Conservation (phyloP, 768 basidiomycete species). For the Amyloporia xantha region DNA sequence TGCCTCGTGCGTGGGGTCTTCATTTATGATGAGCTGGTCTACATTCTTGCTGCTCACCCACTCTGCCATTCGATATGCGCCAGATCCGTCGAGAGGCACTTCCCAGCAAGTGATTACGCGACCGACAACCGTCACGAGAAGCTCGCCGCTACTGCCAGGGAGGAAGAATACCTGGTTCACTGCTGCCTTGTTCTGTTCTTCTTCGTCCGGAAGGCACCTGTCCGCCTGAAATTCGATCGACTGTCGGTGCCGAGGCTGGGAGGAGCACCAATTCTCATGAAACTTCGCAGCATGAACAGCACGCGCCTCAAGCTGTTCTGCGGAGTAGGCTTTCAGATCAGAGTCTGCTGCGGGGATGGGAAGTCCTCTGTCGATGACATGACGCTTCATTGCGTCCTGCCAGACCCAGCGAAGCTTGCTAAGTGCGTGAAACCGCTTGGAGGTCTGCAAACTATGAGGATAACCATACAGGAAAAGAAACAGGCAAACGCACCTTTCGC, state of each 20-base stretch:
- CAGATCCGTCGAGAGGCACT: constrained; percentile 26
- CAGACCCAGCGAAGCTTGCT: constrained; percentile 32
- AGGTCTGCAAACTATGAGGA: constrained; percentile 19
- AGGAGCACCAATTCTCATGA: constrained; percentile 30
- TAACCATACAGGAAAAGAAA: background rate
- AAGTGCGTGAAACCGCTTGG: constrained; percentile 22
- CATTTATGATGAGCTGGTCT: constrained; percentile 24
- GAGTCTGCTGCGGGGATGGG: constrained; percentile 25
- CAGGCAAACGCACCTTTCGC: constrained; percentile 21
- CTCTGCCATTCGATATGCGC: constrained; percentile 27
- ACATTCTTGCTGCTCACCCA: constrained; percentile 15
- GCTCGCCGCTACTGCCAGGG: constrained; percentile 24
- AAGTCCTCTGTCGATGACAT: constrained; percentile 26
- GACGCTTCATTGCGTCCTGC: constrained; percentile 28
- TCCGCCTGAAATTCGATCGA: constrained; percentile 21
- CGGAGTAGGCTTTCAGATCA: constrained; percentile 24
- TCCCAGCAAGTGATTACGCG: constrained; percentile 29
- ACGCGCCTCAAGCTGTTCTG: constrained; percentile 28
- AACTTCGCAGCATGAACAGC: constrained; percentile 28
- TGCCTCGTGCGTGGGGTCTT: constrained; percentile 20
- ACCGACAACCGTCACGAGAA: constrained; percentile 23
- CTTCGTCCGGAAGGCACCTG: constrained; percentile 1
- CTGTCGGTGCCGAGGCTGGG: constrained; percentile 16
- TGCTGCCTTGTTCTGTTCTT: constrained; percentile 7
- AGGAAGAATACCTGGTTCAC: constrained; percentile 26